A percentile compares a stretch with the other conserved stretches of the same genome.
phyloP scores from a whole-genome alignment of 306 rosid species.

The Sophora flavescens region DNA sequence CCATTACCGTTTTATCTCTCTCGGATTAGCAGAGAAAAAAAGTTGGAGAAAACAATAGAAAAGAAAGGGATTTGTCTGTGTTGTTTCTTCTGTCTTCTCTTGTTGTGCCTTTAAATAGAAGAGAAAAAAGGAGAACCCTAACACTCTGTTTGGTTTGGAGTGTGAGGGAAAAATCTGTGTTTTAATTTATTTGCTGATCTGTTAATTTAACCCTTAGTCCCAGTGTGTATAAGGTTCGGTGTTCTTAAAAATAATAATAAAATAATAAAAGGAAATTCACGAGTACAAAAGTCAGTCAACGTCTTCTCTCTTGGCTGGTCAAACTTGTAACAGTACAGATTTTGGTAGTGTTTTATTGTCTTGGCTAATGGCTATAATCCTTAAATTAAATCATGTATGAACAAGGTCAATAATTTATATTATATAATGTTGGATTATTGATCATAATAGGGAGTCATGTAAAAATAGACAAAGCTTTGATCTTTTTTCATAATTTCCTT shows the following conservation, averaged over 20 bases:
- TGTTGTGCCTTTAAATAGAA: not conserved
- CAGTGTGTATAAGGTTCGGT: not conserved
- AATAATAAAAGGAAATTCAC: no score
- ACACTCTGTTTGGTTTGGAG: no score
- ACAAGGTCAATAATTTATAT: not conserved
- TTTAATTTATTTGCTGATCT: not conserved
- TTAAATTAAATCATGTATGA: not conserved
- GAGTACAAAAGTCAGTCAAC: not conserved
- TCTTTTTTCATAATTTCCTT: no score
- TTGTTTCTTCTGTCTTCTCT: not conserved
- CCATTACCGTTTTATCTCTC: conserved; percentile 2
- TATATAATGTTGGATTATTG: not conserved
- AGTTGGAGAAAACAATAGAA: not conserved
- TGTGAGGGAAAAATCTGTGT: no score
- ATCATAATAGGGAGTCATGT: not conserved
- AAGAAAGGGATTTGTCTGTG: not conserved
- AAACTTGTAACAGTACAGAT: not conserved
- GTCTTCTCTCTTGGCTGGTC: conserved; percentile 17
- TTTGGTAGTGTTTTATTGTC: not conserved
- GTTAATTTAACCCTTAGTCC: not conserved
- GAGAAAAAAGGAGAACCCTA: not conserved
- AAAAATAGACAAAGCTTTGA: not conserved
- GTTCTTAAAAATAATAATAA: not conserved
- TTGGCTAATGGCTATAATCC: no score
- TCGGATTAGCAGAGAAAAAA: no score